Evolutionary conservation across 768 basidiomycete genomes (phyloP).

Genomic region (Xanthoconium stramineum): DNA sequence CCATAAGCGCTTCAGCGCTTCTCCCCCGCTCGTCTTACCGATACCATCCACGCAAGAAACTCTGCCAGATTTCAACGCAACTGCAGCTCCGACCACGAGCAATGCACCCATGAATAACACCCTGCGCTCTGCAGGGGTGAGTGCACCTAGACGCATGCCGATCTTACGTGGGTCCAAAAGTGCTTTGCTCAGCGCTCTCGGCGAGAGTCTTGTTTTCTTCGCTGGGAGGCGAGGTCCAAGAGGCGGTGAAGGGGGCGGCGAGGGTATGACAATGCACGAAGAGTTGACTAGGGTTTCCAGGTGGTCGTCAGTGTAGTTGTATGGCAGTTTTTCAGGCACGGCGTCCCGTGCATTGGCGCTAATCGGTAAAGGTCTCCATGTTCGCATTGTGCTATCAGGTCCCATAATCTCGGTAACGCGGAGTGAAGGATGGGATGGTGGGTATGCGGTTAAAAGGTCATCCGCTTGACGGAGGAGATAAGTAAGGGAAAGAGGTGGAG

Average conservation of each 20-base stretch:
- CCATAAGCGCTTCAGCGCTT: conserved; percentile 26
- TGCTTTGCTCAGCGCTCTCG: conserved; percentile 6
- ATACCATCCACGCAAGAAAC: conserved; percentile 15
- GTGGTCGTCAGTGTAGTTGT: conserved; percentile 26
- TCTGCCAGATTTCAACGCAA: conserved; percentile 40
- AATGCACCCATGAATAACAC: conserved; percentile 61
- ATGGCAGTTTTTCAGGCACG: conserved; percentile 23
- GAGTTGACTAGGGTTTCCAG: conserved; percentile 25
- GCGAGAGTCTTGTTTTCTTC: conserved; percentile 20
- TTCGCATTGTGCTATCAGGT: conserved; percentile 70
- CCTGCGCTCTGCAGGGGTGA: conserved; percentile 28
- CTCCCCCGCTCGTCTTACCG: conserved; percentile 10
- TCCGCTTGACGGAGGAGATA: conserved; percentile 57
- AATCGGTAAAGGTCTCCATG: conserved; percentile 49
- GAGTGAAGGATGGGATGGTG: conserved; percentile 57
- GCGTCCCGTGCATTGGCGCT: conserved; percentile 5
- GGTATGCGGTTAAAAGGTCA: conserved; percentile 52
- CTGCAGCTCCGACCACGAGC: conserved; percentile 65
- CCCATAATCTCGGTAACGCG: conserved; percentile 63
- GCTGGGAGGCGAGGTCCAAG: conserved; percentile 4
- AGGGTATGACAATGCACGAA: conserved; percentile 23
- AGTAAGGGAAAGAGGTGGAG: conserved; percentile 40
- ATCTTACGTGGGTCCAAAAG: conserved; percentile 17
- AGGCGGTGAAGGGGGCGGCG: conserved; percentile 22
- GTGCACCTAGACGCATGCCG: conserved; percentile 20